A percentile compares a stretch with the other conserved stretches of the same genome.
phyloP scores from a whole-genome alignment of 495 filamentous ascomycete genomes.

The Daldinia decipiens region DNA sequence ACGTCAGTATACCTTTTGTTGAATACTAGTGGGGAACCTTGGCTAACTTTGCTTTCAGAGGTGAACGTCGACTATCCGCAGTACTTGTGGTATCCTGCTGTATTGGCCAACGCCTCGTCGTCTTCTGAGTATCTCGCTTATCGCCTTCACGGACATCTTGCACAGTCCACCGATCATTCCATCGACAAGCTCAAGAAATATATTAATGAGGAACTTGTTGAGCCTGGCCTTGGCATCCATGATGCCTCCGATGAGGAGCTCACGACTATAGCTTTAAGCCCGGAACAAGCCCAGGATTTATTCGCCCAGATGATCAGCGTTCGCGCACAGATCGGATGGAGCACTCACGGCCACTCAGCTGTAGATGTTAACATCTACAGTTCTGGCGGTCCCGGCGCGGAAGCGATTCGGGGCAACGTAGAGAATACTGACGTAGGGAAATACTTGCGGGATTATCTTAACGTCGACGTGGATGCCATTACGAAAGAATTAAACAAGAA shows the following conservation, averaged over 20 bases:
- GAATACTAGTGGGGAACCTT: background rate
- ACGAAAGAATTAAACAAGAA: slow-evolving; percentile 78
- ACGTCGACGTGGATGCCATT: slow-evolving; percentile 77
- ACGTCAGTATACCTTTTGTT: slow-evolving; percentile 59
- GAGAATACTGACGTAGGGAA: slow-evolving; percentile 93
- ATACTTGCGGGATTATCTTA: slow-evolving; percentile 82
- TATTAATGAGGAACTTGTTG: slow-evolving; percentile 68
- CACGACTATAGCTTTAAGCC: slow-evolving; percentile 66
- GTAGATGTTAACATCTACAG: slow-evolving; percentile 95
- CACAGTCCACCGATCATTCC: slow-evolving; percentile 41
- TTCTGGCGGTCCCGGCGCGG: slow-evolving; percentile 61
- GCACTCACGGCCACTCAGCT: slow-evolving; percentile 86
- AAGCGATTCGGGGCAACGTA: slow-evolving; percentile 77
- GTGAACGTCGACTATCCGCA: slow-evolving; percentile 54
- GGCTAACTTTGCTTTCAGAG: slow-evolving; percentile 45
- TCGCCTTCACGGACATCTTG: slow-evolving; percentile 68
- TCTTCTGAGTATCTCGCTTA: slow-evolving; percentile 75
- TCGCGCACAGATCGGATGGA: slow-evolving; percentile 91
- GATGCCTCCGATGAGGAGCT: slow-evolving; percentile 81
- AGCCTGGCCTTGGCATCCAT: slow-evolving; percentile 75
- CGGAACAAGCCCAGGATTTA: slow-evolving; percentile 61
- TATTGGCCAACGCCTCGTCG: slow-evolving; percentile 82
- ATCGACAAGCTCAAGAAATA: slow-evolving; percentile 62
- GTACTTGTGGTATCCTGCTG: slow-evolving; percentile 87
- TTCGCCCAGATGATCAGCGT: slow-evolving; percentile 88